phyloP scores from a whole-genome alignment of 768 basidiomycete genomes.

The Xerocomellus dryophilus region DNA sequence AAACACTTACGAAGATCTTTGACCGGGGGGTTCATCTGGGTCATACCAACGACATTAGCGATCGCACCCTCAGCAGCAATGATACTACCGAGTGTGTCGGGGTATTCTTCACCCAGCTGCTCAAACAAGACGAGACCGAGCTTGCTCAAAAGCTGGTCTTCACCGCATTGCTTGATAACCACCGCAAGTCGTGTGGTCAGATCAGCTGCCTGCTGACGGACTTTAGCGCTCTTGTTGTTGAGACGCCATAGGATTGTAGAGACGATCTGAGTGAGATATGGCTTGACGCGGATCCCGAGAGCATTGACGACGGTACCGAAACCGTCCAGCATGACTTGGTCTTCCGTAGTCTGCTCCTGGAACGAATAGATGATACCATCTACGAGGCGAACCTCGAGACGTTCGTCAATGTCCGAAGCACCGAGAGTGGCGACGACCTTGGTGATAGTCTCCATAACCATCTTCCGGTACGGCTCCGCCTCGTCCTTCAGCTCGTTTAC shows the following conservation, averaged over 20 bases:
- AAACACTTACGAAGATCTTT: slow-evolving; percentile 89
- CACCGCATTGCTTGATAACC: slow-evolving; percentile 98
- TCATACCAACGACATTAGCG: slow-evolving; percentile 99
- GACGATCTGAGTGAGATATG: slow-evolving; percentile 97
- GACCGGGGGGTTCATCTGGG: slow-evolving; percentile 99
- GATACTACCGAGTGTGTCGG: slow-evolving; percentile 97
- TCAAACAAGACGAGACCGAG: slow-evolving; percentile 96
- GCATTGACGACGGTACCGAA: slow-evolving; percentile 98
- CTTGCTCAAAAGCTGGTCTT: slow-evolving; percentile 93
- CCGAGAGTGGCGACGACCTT: slow-evolving; percentile 92
- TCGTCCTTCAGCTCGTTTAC: slow-evolving; percentile 61
- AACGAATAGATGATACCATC: slow-evolving; percentile 99
- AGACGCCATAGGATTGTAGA: slow-evolving; percentile 98
- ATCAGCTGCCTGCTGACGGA: slow-evolving; percentile 99
- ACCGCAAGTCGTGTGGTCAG: slow-evolving; percentile 92
- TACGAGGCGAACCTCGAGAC: slow-evolving; percentile 88
- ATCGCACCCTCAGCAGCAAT: slow-evolving; percentile 99
- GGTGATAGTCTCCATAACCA: slow-evolving; percentile 99
- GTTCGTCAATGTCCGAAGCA: slow-evolving; percentile 96
- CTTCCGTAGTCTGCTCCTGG: slow-evolving; percentile 99
- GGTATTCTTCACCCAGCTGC: slow-evolving; percentile 98
- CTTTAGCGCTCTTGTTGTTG: slow-evolving; percentile 99
- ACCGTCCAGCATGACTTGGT: slow-evolving; percentile 98
- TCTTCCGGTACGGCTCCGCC: slow-evolving; percentile 87
- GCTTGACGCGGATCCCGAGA: slow-evolving; percentile 93